Base-by-base conservation (phyloP, 2,329 filamentous ascomycete genomes). In the Lachnellula arida region DNA sequence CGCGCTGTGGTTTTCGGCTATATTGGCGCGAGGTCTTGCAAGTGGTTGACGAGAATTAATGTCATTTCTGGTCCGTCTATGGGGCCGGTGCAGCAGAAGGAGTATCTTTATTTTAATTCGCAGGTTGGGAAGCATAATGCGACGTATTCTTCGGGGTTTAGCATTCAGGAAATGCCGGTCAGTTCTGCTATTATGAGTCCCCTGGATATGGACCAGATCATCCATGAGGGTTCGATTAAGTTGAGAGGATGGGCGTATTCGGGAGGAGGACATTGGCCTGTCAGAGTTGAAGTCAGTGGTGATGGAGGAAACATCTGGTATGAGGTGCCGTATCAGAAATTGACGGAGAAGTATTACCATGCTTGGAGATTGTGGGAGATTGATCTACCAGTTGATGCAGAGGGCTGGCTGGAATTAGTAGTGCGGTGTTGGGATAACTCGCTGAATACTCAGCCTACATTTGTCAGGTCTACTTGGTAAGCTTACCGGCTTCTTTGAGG, bases 101-200 rank as follows among this genome's bases (percentile, higher is more conserved):
- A 89, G 68, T 85, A 82, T 62, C 71, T 77, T 3, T 84, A 89
- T 70, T 90, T 84, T 65, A 81, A 79, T 67, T 81, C 80, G 62
- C 87, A 87, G 57, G 82, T 84, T 0, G 84, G 85, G 3, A 86
- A 86, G 66, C 77, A 85, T 65, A 75, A 75, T 19, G 76, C 76
- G 17, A 77, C 81, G 4, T 78, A 86, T 68, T 87, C 84, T 81
- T 80, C 74, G 17, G 85, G 85, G 5, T 79, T 79, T 14, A 77
- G 82, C 2, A 88, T 88, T 25, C 85, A 88, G 61, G 84, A 87
- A 63, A 81, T 87, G 74, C 83, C 85, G 1, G 78, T 89, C 17
- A 86, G 85, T 32, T 85, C 81, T 56, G 85, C 85, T 49, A 85
- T 88, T 55, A 63, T 86, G 89, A 67, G 46, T 6, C 67, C 67